Percentiles rank a stretch among this genome's conserved stretches.
Conservation (phyloP, 2,329 filamentous ascomycete species). For the Apiospora pterosperma region DNA sequence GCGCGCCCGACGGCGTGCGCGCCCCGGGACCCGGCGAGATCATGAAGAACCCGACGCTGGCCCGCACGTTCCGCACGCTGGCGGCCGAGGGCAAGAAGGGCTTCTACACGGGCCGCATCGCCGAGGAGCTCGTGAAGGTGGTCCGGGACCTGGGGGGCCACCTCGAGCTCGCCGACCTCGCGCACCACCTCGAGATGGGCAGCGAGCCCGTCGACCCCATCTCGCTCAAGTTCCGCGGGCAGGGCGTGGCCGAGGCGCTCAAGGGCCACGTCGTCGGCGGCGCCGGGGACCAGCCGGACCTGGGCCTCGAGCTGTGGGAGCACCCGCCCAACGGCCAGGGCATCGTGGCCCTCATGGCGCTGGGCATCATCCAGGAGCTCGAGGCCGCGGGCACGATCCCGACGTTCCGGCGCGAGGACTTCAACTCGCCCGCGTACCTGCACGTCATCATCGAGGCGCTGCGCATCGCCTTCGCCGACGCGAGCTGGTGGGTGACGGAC, state of each 20-base stretch:
- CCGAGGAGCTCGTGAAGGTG: conserved; percentile 75
- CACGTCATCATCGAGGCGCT: conserved; percentile 87
- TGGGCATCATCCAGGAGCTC: conserved; percentile 86
- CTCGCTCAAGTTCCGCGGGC: conserved; percentile 72
- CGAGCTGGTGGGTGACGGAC: conserved; percentile 85
- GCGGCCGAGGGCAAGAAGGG: conserved; percentile 81
- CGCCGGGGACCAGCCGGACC: conserved; percentile 36
- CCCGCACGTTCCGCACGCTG: conserved; percentile 75
- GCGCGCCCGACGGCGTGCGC: conserved; percentile 65
- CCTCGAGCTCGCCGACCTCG: conserved; percentile 75
- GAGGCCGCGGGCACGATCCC: conserved; percentile 74
- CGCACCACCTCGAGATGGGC: conserved; percentile 64
- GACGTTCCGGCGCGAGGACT: conserved; percentile 64
- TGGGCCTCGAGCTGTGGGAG: conserved; percentile 84
- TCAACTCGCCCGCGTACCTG: conserved; percentile 78
- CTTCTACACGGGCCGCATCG: conserved; percentile 85
- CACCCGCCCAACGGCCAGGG: conserved; percentile 96
- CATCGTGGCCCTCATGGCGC: conserved; percentile 88
- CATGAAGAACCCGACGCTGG: conserved; percentile 80
- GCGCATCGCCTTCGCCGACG: conserved; percentile 87
- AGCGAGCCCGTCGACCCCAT: conserved; percentile 84
- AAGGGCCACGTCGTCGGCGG: conserved; percentile 17
- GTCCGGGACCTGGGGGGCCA: conserved; percentile 73
- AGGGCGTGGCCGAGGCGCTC: conserved; percentile 37
- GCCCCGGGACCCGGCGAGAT: conserved; percentile 80